Percentiles rank a stretch among this genome's conserved stretches.
phyloP scores from a whole-genome alignment of 805 yeast genomes.

The Barnettozyma californica region DNA sequence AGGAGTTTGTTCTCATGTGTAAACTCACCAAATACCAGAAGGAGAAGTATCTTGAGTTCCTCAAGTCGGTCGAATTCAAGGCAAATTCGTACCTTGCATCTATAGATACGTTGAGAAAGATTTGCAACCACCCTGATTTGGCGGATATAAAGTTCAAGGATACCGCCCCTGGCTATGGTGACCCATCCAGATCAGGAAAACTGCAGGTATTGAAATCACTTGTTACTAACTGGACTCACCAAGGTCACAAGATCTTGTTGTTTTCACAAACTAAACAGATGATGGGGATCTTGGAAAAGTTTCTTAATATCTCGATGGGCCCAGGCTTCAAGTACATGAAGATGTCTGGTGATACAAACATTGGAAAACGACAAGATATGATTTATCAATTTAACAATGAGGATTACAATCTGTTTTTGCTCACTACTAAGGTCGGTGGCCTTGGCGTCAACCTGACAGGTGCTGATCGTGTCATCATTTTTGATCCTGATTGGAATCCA shows the following conservation, averaged over 20 bases:
- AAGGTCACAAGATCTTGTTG: conserved; percentile 74
- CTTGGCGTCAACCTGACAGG: conserved; percentile 92
- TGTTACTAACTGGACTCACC: conserved; percentile 67
- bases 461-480: conserved; percentile 89
- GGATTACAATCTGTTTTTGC: conserved; percentile 57
- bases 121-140: conserved; percentile 95
- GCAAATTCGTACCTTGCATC: conserved; percentile 80
- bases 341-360: conserved; percentile 94
- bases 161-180: conserved; percentile 40
- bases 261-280: conserved; percentile 93
- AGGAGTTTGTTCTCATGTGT: conserved; percentile 91
- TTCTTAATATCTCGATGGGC: conserved; percentile 39
- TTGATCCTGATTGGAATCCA: conserved; percentile 98
- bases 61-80: conserved; percentile 73
- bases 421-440: conserved; percentile 96
- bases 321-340: conserved; percentile 51
- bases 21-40: conserved; percentile 74
- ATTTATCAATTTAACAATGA: conserved; percentile 78
- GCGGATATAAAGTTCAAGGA: conserved; percentile 39
- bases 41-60: conserved; percentile 64
- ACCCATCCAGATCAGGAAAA: conserved; percentile 71
- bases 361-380: conserved; percentile 64
- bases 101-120: conserved; percentile 82
- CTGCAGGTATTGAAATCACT: conserved; percentile 82
- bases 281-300: conserved; percentile 79